A percentile compares a stretch with the other conserved stretches of the same genome.
phyloP scores from a whole-genome alignment of 148 eudicot species.

The Vaccinium corymbosum region DNA sequence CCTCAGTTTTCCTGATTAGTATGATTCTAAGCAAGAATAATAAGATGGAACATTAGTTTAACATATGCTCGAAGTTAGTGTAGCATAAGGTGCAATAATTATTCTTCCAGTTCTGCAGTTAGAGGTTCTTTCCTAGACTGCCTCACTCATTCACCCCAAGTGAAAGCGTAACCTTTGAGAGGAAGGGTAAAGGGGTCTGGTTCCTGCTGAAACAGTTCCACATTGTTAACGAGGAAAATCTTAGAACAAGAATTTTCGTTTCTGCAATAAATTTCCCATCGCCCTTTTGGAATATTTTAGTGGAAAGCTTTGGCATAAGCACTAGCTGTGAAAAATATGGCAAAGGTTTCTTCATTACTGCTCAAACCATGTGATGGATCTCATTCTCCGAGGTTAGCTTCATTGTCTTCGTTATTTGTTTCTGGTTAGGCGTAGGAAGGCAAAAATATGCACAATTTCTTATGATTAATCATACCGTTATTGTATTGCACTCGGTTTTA shows the following conservation, averaged over 20 bases:
- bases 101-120: neutral
- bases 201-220: neutral
- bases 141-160: neutral
- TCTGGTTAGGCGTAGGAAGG: neutral
- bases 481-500: neutral
- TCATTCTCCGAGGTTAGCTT: neutral
- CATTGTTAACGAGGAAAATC: neutral
- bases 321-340: neutral
- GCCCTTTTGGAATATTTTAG: neutral
- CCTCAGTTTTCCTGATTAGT: constrained; percentile 3
- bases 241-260: neutral
- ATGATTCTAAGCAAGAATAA: neutral
- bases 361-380: neutral
- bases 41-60: neutral
- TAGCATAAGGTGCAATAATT: neutral
- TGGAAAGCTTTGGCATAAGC: neutral
- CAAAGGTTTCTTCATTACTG: neutral
- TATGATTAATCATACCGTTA: neutral
- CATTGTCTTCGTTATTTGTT: neutral
- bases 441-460: neutral
- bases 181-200: neutral
- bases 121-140: neutral
- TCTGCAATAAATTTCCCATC: neutral
- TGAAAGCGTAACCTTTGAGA: neutral
- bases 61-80: neutral